Evolutionary conservation across 75 land plant species (phyloP).

Genomic region (Ceratopteris richardii): DNA sequence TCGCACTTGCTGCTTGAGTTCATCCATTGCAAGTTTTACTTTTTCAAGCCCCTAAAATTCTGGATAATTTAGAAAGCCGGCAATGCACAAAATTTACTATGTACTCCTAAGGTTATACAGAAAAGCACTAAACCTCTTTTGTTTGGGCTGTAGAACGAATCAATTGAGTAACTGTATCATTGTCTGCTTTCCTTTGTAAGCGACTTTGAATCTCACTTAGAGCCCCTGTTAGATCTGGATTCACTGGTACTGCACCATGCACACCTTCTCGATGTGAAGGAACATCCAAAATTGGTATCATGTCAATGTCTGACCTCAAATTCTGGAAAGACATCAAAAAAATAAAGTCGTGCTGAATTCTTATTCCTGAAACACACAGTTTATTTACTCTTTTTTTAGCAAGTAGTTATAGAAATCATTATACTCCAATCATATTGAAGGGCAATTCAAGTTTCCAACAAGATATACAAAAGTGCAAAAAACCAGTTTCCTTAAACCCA

Average conservation of each 20-base stretch:
- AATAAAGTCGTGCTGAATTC: no score
- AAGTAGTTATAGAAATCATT: no score
- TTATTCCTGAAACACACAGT: no score
- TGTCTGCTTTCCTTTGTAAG: conserved; percentile 4
- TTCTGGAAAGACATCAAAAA: neutral
- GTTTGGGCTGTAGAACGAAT: neutral
- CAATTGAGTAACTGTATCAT: neutral
- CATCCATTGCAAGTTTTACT: neutral
- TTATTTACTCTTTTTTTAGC: no score
- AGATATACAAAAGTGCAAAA: no score
- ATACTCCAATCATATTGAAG: no score
- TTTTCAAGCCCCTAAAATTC: neutral
- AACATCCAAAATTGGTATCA: neutral
- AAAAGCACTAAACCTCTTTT: neutral
- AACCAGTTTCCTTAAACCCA: no score
- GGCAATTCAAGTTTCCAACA: no score
- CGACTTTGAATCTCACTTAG: neutral
- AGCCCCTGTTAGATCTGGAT: neutral
- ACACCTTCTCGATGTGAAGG: neutral
- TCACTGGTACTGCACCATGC: neutral
- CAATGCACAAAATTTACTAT: neutral
- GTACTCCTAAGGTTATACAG: no score
- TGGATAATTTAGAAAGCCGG: neutral
- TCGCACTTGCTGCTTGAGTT: conserved; percentile 1
- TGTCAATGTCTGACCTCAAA: conserved; percentile 1